Percentiles rank a stretch among this genome's conserved stretches.
phyloP scores from a whole-genome alignment of 305 asterid species.

The Fraxinus paxiana region DNA sequence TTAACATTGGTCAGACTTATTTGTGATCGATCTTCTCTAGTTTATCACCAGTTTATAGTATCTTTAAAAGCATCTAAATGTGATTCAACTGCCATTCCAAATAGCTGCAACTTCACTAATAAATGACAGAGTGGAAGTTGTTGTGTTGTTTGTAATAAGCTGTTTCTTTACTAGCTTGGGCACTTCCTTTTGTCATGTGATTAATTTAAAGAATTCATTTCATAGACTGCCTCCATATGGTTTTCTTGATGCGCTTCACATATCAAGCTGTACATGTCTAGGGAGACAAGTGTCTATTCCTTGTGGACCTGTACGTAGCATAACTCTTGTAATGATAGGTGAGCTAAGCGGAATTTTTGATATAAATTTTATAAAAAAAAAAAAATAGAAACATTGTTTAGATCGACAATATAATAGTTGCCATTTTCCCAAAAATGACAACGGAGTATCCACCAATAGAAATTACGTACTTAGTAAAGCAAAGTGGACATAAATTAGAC shows the following conservation, averaged over 20 bases:
- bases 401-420: neutral
- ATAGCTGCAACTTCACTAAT: conserved; percentile 5
- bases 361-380: neutral
- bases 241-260: neutral
- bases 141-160: neutral
- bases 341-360: neutral
- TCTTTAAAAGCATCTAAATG: neutral
- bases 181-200: neutral
- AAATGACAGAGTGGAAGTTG: neutral
- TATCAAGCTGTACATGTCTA: neutral
- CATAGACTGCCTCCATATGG: neutral
- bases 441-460: neutral
- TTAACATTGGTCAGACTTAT: neutral
- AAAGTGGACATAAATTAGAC: neutral
- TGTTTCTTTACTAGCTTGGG: neutral
- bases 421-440: neutral
- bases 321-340: neutral
- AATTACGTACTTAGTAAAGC: neutral
- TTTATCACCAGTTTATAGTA: neutral
- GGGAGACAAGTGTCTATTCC: neutral
- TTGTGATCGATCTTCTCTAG: neutral
- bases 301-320: neutral
- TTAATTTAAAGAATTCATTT: neutral
- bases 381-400: neutral
- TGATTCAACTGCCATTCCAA: conserved; percentile 48